Evolutionary conservation across 495 filamentous ascomycete species (phyloP), one percentile per base, ranked within the genome.

Genomic region (Aspergillus indologenus): DNA sequence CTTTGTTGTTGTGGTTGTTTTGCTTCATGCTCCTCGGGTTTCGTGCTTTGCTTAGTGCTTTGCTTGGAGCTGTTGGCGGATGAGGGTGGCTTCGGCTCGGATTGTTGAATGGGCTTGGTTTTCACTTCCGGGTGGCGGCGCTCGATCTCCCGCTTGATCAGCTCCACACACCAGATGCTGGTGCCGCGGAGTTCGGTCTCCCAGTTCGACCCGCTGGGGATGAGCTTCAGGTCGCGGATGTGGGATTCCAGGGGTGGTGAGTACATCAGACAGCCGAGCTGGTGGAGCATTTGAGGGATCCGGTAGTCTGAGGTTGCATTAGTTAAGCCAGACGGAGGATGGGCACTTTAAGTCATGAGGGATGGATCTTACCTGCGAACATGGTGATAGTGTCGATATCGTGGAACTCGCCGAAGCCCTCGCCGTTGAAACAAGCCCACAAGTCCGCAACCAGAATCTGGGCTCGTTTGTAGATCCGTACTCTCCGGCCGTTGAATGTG

Each of bases 341-440:
- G 9, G 26, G 26, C 26, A 3, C 26, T n/a, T n/a, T n/a, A n/a
- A n/a, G n/a, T n/a, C n/a, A n/a, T n/a, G n/a, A n/a, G 21, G 12
- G 17, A 23, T 45, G 7, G 52, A 40, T 23, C 73, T 47, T 72
- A 84, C 82, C 83, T 58, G 94, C 92, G 75, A 98, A 99, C 90
- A 97, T 97, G 59, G 95, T 99, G 67, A 99, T 88, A 63, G 90
- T 89, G 67, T 91, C 85, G 53, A 99, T 96, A 65, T 99, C 95
- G 24, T 86, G 65, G 66, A 99, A 99, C n/a, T 80, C 73, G 15
- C 94, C 94, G 61, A 86, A 92, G 21, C 81, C 74, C 60, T 88
- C 78, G 31, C 90, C 91, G 49, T 94, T 83, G 65, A 97, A 96
- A 59, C 90, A 93, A 12, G 92, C 93, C 93, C 93, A 98, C 3